A percentile compares a stretch with the other conserved stretches of the same genome.
phyloP scores from a whole-genome alignment of 2,329 filamentous ascomycete species.

The Cryphonectria parasitica region DNA sequence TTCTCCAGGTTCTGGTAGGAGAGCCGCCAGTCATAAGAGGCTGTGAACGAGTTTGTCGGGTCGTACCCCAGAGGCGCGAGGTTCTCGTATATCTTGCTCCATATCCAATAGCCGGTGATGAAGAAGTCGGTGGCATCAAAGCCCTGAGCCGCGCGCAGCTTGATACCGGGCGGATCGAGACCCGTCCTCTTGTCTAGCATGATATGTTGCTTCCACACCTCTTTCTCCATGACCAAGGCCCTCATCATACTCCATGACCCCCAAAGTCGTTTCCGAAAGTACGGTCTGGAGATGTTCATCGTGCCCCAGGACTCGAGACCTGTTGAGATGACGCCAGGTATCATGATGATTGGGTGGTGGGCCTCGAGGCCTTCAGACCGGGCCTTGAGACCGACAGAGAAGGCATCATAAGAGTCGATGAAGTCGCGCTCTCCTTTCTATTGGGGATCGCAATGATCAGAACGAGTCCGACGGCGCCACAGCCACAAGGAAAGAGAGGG shows the following conservation, averaged over 20 bases:
- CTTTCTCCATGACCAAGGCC: constrained; percentile 89
- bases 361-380: constrained; percentile 79
- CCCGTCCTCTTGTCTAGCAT: constrained; percentile 95
- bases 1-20: constrained; percentile 88
- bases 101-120: constrained; percentile 93
- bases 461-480: neutral
- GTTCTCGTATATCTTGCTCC: constrained; percentile 98
- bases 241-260: constrained; percentile 99
- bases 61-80: constrained; percentile 95
- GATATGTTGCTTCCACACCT: constrained; percentile 92
- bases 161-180: constrained; percentile 86
- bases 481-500: neutral
- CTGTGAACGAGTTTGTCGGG: constrained; percentile 73
- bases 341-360: constrained; percentile 91
- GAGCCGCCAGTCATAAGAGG: constrained; percentile 87
- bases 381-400: constrained; percentile 85
- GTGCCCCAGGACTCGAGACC: constrained; percentile 97
- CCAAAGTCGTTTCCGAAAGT: constrained; percentile 94
- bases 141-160: constrained; percentile 89
- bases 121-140: constrained; percentile 99
- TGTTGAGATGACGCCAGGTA: constrained; percentile 96
- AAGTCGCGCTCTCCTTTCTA: constrained; percentile 82
- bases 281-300: constrained; percentile 78
- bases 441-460: constrained; percentile 25
- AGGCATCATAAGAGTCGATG: constrained; percentile 88